Conservation (phyloP, 768 basidiomycete species). For the Guyanaporus albipodus region DNA sequence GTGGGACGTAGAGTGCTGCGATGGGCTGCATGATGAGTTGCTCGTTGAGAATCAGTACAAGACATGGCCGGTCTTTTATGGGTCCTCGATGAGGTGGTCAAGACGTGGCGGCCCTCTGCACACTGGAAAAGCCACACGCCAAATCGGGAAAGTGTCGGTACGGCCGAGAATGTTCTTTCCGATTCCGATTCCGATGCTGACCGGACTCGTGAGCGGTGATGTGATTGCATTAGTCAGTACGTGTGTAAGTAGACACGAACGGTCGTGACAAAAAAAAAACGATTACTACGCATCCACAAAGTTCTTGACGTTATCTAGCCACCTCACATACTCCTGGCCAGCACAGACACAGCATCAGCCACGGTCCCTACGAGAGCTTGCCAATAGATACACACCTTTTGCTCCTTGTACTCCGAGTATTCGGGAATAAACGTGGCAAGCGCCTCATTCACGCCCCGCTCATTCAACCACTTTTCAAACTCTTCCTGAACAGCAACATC, state of each 20-base stretch:
- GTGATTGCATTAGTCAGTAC: conserved; percentile 13
- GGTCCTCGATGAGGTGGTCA: too few relatives aligned
- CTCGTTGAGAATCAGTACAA: too few relatives aligned
- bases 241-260: not conserved
- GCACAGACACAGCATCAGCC: conserved; percentile 1
- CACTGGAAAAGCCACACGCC: too few relatives aligned
- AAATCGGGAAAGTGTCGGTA: not conserved
- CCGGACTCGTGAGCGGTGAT: conserved; percentile 20
- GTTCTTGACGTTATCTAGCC: conserved; percentile 77
- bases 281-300: conserved; percentile 67
- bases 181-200: not conserved
- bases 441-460: conserved; percentile 82
- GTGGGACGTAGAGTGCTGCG: too few relatives aligned
- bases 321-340: conserved; percentile 82
- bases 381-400: conserved; percentile 54
- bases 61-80: too few relatives aligned
- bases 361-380: not conserved
- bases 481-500: conserved; percentile 86
- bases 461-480: conserved; percentile 84
- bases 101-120: not conserved
- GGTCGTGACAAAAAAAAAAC: not conserved
- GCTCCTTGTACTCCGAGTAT: conserved; percentile 88
- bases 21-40: too few relatives aligned
- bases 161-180: conserved; percentile 18
- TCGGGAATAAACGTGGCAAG: conserved; percentile 87